Percentiles rank a stretch among this genome's conserved stretches.
Conservation (phyloP, 352 stramenopile species). For the Thalassiosira hispida region DNA sequence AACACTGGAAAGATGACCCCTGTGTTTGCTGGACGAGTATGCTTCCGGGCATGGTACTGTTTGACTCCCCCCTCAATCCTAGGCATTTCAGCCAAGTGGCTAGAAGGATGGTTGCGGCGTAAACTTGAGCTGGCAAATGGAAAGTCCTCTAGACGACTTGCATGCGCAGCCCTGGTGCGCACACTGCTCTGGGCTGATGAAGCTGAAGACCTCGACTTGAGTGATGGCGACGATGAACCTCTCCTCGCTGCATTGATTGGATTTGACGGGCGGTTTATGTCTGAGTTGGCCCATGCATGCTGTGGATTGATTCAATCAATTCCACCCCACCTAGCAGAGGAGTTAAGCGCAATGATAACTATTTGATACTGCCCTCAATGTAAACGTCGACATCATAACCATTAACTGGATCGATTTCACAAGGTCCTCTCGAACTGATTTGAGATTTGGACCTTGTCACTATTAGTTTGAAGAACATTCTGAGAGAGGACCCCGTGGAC, state of each 20-base stretch:
- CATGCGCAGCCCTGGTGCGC: conserved; percentile 71
- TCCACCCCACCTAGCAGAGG: conserved; percentile 46
- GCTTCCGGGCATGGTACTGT: conserved; percentile 73
- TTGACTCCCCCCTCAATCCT: conserved; percentile 48
- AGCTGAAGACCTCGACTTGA: conserved; percentile 44
- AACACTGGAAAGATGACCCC: conserved; percentile 62
- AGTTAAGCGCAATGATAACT: too few species aligned
- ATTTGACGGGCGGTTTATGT: conserved; percentile 51
- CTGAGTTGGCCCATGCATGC: conserved; percentile 55
- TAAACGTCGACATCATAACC: too few species aligned
- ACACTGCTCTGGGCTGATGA: conserved; percentile 73
- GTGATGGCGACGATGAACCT: conserved; percentile 41
- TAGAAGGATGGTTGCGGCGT: conserved; percentile 64
- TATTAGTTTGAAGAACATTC: too few species aligned
- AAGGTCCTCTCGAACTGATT: too few species aligned
- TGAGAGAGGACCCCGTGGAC: too few species aligned
- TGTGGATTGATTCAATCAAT: conserved; percentile 59
- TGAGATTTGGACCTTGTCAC: too few species aligned
- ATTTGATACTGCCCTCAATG: too few species aligned
- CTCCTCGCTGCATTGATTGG: conserved; percentile 47
- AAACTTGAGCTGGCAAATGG: conserved; percentile 57
- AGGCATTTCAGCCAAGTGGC: conserved; percentile 55
- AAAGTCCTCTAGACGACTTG: conserved; percentile 64
- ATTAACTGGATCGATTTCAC: too few species aligned
- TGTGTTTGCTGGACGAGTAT: conserved; percentile 70